These are phyloP conservation scores for Dioscorea zingiberensis DNA, from an alignment of 106 monocot species.

Conservation along the genomic window DNA sequence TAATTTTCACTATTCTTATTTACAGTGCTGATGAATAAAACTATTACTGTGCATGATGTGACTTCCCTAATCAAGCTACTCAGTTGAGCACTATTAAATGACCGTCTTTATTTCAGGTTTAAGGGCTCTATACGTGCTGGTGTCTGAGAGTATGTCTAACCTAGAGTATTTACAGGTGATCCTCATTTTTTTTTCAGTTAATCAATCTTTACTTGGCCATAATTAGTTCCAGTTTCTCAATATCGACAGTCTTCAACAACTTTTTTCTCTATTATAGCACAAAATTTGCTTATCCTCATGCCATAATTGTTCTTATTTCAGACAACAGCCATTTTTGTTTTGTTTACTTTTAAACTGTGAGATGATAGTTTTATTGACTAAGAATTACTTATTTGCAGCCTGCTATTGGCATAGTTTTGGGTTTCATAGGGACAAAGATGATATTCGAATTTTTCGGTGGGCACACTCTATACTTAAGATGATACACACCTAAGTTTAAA, in stretches of 20 bases:
- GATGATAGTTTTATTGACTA: neutral
- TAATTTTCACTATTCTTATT: neutral
- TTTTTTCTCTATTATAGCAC: neutral
- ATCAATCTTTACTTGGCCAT: neutral
- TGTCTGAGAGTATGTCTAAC: slow-evolving; percentile 82
- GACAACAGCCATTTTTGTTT: neutral
- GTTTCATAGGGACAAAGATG: slow-evolving; percentile 91
- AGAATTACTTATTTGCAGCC: slow-evolving; percentile 47
- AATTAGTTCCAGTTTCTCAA: neutral
- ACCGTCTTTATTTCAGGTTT: slow-evolving; percentile 42
- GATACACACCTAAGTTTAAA: neutral
- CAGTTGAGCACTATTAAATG: neutral
- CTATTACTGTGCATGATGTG: neutral
- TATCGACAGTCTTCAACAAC: neutral
- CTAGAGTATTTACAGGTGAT: slow-evolving; percentile 85
- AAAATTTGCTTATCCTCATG: neutral
- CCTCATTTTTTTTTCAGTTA: too few relatives aligned
- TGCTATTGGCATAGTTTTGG: slow-evolving; percentile 79
- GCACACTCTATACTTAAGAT: slow-evolving; percentile 5
- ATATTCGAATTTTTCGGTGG: slow-evolving; percentile 86
- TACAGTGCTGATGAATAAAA: neutral
- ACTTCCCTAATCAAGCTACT: neutral
- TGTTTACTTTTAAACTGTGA: neutral
- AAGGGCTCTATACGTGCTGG: slow-evolving; percentile 74
- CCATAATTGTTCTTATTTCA: neutral